Percentiles rank a stretch among this genome's conserved stretches.
These are phyloP conservation scores for Tilletia caries DNA, from an alignment of 1,284 basidiomycete genomes.

Conservation along the genomic window DNA sequence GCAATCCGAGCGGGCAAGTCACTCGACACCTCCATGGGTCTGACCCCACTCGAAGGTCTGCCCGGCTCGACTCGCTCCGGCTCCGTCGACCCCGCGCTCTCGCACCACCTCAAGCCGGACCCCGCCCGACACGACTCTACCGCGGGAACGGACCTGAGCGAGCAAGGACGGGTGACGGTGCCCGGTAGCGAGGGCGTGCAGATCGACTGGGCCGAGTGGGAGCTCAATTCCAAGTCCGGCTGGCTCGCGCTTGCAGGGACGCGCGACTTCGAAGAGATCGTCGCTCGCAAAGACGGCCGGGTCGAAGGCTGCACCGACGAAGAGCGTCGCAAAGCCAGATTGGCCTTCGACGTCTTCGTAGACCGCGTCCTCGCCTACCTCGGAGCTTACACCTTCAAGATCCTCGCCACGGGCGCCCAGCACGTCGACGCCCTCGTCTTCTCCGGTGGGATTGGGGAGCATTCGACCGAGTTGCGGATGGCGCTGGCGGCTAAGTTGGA, in stretches of 20 bases:
- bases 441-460: slow-evolving; percentile 27
- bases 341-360: slow-evolving; percentile 31
- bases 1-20: slow-evolving; percentile 19
- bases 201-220: slow-evolving; percentile 16
- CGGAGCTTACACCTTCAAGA: slow-evolving; percentile 25
- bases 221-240: slow-evolving; percentile 25
- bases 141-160: slow-evolving; percentile 7
- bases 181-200: neutral
- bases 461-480: slow-evolving; percentile 13
- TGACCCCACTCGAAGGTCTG: slow-evolving; percentile 28
- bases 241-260: slow-evolving; percentile 24
- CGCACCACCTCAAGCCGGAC: slow-evolving; percentile 20
- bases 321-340: neutral
- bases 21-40: slow-evolving; percentile 27
- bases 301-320: slow-evolving; percentile 13
- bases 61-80: slow-evolving; percentile 26
- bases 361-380: slow-evolving; percentile 25
- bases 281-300: slow-evolving; percentile 3
- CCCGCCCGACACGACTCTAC: neutral
- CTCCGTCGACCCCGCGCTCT: slow-evolving; percentile 22
- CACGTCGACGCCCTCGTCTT: slow-evolving; percentile 26
- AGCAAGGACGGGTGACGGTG: slow-evolving; percentile 7
- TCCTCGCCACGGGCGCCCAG: slow-evolving; percentile 11
- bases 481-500: slow-evolving; percentile 19
- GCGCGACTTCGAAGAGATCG: slow-evolving; percentile 22